Conservation (phyloP, 176 grass and related monocot genomes). For the Avena insularis region DNA sequence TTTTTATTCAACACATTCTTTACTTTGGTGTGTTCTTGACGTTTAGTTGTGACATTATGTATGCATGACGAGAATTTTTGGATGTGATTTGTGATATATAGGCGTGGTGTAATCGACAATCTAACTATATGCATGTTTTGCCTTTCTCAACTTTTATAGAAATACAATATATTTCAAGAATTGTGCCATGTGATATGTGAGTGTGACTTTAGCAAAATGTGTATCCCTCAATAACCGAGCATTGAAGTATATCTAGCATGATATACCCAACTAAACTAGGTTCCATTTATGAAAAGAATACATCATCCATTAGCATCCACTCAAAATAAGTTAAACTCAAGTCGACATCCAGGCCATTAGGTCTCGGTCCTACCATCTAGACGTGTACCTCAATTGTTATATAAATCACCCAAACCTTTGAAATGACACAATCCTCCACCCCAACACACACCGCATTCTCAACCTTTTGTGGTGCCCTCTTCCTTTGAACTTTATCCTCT, state of each 20-base stretch:
- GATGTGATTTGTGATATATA: too few species aligned
- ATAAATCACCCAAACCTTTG: background rate
- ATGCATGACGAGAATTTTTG: background rate
- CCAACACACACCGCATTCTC: background rate
- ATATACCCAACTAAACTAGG: background rate
- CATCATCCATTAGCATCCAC: background rate
- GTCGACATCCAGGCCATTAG: background rate
- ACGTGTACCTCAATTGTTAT: background rate
- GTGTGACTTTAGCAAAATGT: too few species aligned
- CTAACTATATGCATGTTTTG: background rate
- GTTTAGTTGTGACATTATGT: background rate
- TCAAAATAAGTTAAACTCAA: background rate
- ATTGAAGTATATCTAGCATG: background rate
- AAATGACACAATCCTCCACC: background rate
- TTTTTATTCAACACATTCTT: too few species aligned
- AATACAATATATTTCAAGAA: background rate
- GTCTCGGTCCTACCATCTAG: background rate
- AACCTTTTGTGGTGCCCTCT: background rate
- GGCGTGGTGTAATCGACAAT: background rate
- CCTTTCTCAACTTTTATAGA: background rate
- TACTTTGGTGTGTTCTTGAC: background rate
- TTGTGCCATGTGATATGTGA: background rate
- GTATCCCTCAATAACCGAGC: too few species aligned
- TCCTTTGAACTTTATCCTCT: background rate
- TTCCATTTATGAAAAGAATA: background rate